A percentile compares a stretch with the other conserved stretches of the same genome.
Conservation (phyloP, 2,329 filamentous ascomycete genomes). For the Ophiostoma sp. region DNA sequence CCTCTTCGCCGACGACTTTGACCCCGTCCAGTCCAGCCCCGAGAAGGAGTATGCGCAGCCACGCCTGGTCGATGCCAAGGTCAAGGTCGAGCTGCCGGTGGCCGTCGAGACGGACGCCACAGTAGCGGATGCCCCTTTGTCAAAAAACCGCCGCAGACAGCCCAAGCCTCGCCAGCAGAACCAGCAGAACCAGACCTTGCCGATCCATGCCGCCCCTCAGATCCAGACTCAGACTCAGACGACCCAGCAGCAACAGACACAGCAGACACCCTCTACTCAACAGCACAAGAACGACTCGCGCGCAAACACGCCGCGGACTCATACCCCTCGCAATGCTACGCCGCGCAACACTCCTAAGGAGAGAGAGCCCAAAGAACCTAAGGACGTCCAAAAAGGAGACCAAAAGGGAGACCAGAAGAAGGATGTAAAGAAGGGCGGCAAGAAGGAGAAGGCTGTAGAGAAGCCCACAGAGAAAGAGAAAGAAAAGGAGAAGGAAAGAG, state of each 20-base stretch:
- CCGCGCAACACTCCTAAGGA: constrained; percentile 8
- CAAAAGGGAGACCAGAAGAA: constrained; percentile 1
- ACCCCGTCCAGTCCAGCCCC: constrained; percentile 41
- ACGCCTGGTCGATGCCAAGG: neutral
- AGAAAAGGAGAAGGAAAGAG: neutral
- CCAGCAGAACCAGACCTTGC: neutral
- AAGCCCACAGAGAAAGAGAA: neutral
- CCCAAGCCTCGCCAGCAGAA: constrained; percentile 8
- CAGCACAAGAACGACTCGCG: neutral
- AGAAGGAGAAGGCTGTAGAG: neutral
- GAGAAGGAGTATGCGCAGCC: constrained; percentile 1
- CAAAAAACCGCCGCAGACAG: constrained; percentile 9
- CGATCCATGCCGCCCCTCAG: neutral
- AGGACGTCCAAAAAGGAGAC: neutral
- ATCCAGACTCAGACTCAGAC: neutral
- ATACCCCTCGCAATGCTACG: neutral
- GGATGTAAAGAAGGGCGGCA: neutral
- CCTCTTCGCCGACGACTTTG: constrained; percentile 58
- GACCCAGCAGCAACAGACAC: neutral
- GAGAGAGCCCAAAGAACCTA: neutral
- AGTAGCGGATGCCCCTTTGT: neutral
- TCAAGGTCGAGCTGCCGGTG: neutral
- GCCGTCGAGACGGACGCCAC: neutral
- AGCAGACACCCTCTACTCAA: neutral
- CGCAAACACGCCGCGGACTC: neutral